Percentiles rank a stretch among this genome's conserved stretches.
Conservation (phyloP, 306 rosid genomes). For the Neltuma alba region DNA sequence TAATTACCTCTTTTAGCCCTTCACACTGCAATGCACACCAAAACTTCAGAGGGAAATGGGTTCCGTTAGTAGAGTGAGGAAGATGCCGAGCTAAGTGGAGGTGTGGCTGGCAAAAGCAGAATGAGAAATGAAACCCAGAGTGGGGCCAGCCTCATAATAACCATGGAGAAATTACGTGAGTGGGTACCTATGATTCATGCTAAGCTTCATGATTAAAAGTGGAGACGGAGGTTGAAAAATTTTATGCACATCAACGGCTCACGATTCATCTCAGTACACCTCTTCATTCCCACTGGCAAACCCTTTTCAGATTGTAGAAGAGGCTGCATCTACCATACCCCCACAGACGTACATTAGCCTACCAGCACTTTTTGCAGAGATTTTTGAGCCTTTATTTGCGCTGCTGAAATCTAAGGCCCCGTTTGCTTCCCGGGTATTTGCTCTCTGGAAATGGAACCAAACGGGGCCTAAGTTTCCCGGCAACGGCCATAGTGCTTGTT, state of each 20-base stretch:
- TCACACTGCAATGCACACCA: background rate
- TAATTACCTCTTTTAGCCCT: background rate
- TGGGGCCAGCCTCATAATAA: slow-evolving; percentile 50
- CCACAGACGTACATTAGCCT: background rate
- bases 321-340: background rate
- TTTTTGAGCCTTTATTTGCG: background rate
- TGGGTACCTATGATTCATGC: slow-evolving; percentile 37
- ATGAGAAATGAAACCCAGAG: slow-evolving; percentile 32
- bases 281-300: background rate
- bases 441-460: background rate
- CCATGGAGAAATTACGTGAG: slow-evolving; percentile 45
- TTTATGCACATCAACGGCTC: slow-evolving; percentile 9
- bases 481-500: background rate
- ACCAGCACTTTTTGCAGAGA: slow-evolving; percentile 3
- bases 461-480: background rate
- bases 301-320: background rate
- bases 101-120: slow-evolving; percentile 40
- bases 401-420: background rate
- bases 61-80: background rate
- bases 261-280: background rate
- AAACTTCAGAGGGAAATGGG: background rate
- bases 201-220: slow-evolving; percentile 22
- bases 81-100: slow-evolving; percentile 32
- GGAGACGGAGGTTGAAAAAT: background rate
- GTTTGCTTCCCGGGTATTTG: background rate